A percentile compares a stretch with the other conserved stretches of the same genome.
Conservation (phyloP, 257 asterid species). For the Dorcoceras hygrometricum region DNA sequence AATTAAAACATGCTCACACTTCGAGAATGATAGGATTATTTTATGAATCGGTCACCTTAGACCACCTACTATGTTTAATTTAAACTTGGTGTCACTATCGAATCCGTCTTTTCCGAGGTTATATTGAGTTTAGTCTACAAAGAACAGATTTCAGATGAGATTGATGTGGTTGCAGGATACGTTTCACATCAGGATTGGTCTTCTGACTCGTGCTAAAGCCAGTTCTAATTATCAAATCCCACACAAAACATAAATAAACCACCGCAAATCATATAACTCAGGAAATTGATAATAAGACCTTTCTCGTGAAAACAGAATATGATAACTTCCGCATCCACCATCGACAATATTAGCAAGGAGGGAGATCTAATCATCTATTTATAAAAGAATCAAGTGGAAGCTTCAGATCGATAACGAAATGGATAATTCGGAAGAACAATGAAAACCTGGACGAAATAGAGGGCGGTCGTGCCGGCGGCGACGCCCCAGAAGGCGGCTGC, state of each 20-base stretch:
- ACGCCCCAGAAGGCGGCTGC: conserved; percentile 82
- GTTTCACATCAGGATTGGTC: not conserved
- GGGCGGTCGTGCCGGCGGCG: conserved; percentile 60
- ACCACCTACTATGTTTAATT: not conserved
- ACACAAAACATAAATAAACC: not conserved
- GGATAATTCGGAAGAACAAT: conserved; percentile 20
- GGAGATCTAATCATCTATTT: not conserved
- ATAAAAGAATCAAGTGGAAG: not conserved
- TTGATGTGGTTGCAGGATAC: not conserved
- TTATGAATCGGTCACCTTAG: not conserved
- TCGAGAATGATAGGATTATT: not conserved
- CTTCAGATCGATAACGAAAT: conserved; percentile 11
- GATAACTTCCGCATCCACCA: not conserved
- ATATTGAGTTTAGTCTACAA: not conserved
- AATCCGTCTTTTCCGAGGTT: not conserved
- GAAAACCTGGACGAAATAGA: conserved; percentile 53
- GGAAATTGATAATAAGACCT: not conserved
- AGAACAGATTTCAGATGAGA: not conserved
- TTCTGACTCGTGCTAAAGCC: not conserved
- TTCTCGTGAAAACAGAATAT: not conserved
- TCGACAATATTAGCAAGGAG: not conserved
- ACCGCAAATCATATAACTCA: not conserved
- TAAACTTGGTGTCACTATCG: not conserved
- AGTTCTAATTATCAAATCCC: not conserved
- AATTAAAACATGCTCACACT: no score